Evolutionary conservation across 169 alveolate genomes (phyloP), one percentile per base, ranked within the genome.

Genomic region (Plasmodium billcollinsi): DNA sequence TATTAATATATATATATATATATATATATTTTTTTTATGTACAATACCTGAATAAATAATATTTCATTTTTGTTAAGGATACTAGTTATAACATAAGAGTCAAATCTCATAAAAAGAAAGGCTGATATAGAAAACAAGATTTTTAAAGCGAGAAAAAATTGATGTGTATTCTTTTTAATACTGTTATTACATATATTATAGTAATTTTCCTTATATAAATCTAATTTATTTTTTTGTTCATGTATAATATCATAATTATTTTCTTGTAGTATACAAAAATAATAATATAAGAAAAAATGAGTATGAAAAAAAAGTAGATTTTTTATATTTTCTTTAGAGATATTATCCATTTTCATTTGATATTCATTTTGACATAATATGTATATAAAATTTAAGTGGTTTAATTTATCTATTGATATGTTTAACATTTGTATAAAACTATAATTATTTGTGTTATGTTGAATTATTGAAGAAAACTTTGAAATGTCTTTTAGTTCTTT

Each of bases 361-460:
- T 86, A 86, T 73, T 86, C 92, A 63, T 86, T 88, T 43, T 86
- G 72, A 49, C 78, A 86, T 59, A 86, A 71, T 29, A 29, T 71
- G 39, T 86, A 86, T 14, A 86, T 88, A 65, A 86, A 86, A 3
- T 50, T 39, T 39, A 83, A 18, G 20, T 62, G 43, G 11, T 56
- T 83, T 66, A 86, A 65, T 21, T 72, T 73, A 43, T 72, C 92
- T 24, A 73, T 49, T 33, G 92, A 56, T 71, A 59, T 72, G 12
- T 54, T 39, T 15, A 54, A 62, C 8, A 33, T 52, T 14, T 49
- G 21, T 49, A 86, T 54, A 9, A 72, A 61, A 86, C 73, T 70
- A 29, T 86, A 72, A 29, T 70, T 52, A 59, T 24, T 7, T n/a
- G n/a, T 26, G 6, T 18, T 2, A 65, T 47, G 5, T 49, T 69